Evolutionary conservation across 2,329 filamentous ascomycete genomes (phyloP).

Genomic region (Diaporthe caulivora): DNA sequence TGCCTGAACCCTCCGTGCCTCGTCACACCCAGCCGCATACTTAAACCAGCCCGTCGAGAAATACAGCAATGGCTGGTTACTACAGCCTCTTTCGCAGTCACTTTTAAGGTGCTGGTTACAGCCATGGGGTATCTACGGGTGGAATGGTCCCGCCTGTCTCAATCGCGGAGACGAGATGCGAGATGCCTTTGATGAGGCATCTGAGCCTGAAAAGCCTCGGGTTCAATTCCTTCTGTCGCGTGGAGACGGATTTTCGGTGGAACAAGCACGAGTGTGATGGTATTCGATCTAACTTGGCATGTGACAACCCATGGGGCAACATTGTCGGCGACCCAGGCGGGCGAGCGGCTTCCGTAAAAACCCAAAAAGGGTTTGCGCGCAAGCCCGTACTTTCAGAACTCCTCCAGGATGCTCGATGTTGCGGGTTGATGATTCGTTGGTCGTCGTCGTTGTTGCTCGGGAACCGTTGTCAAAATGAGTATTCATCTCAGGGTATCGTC

Average conservation of each 20-base stretch:
- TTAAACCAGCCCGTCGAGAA: neutral
- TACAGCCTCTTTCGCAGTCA: neutral
- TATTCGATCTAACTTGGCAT: neutral
- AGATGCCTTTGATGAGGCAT: no score
- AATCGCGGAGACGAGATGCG: no score
- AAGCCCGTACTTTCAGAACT: neutral
- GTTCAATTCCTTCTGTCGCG: neutral
- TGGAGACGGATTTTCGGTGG: neutral
- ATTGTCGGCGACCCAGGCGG: neutral
- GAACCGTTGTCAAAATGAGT: conserved; percentile 1
- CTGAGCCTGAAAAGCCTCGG: neutral
- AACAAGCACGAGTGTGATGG: neutral
- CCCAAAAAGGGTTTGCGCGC: neutral
- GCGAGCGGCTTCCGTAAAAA: neutral
- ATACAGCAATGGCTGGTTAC: neutral
- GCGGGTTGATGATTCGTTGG: neutral
- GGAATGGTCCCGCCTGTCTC: no score
- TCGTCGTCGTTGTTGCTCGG: neutral
- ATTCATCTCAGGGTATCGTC: conserved; percentile 21
- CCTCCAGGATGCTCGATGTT: neutral
- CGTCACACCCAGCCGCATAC: no score
- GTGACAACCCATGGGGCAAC: neutral
- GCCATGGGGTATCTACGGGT: no score
- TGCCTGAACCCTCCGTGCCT: neutral
- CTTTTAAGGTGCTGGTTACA: neutral